Percentiles rank a stretch among this genome's conserved stretches.
Conservation (phyloP, 2,329 filamentous ascomycete genomes). For the Beauveria sp. region DNA sequence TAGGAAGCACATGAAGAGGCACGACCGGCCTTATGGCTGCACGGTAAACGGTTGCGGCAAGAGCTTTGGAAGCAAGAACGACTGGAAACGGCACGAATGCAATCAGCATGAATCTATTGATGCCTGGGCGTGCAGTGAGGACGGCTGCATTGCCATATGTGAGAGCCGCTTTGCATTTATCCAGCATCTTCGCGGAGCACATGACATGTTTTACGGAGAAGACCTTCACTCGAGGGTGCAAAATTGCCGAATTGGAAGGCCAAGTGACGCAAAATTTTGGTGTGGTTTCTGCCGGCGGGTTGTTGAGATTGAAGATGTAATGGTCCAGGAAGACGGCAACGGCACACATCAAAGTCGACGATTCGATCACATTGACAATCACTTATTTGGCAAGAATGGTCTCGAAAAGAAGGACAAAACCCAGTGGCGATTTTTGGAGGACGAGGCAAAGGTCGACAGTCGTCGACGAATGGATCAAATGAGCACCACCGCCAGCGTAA, state of each 20-base stretch:
- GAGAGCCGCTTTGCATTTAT: constrained; percentile 41
- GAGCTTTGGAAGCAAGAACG: constrained; percentile 82
- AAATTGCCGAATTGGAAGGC: constrained; percentile 53
- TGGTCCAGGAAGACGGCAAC: constrained; percentile 15
- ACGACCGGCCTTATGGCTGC: constrained; percentile 74
- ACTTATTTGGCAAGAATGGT: constrained; percentile 49
- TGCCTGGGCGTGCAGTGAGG: constrained; percentile 60
- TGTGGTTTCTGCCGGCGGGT: constrained; percentile 70
- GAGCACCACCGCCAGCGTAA: neutral
- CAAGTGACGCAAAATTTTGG: constrained; percentile 66
- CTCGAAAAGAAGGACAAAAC: constrained; percentile 35
- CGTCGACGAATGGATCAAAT: neutral
- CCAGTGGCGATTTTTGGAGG: constrained; percentile 45
- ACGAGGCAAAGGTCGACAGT: neutral
- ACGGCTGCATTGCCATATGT: constrained; percentile 33
- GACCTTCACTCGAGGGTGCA: constrained; percentile 38
- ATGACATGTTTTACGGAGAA: constrained; percentile 28
- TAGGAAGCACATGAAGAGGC: constrained; percentile 80
- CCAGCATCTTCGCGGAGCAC: constrained; percentile 50
- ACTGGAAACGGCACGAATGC: constrained; percentile 88
- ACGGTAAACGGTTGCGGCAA: constrained; percentile 64
- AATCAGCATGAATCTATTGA: constrained; percentile 67
- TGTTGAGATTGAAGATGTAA: constrained; percentile 33
- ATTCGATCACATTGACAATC: constrained; percentile 67
- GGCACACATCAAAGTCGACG: constrained; percentile 43